A percentile compares a stretch with the other conserved stretches of the same genome.
These are phyloP conservation scores for Colletotrichum musae DNA, from an alignment of 2,329 filamentous ascomycete genomes.

Conservation along the genomic window DNA sequence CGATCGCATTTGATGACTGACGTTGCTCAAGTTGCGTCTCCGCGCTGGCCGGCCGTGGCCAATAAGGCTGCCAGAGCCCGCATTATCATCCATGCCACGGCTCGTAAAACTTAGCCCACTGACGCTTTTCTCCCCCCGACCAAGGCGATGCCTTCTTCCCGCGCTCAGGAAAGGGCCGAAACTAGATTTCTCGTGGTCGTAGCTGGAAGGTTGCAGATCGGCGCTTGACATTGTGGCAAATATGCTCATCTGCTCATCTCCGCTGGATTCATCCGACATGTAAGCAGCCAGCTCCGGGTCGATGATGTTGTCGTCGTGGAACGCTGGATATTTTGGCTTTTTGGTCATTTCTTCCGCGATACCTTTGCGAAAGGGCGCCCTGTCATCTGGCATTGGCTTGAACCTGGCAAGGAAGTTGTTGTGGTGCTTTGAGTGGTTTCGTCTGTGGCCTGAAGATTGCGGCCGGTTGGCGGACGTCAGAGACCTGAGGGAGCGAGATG, in stretches of 20 bases:
- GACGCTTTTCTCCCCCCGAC: conserved; percentile 82
- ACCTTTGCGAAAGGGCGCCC: conserved; percentile 88
- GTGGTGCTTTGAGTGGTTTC: conserved; percentile 81
- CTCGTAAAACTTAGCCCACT: conserved; percentile 78
- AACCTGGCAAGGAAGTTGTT: conserved; percentile 86
- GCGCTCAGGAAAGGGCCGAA: conserved; percentile 81
- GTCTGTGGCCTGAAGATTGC: conserved; percentile 84
- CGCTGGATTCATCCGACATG: conserved; percentile 95
- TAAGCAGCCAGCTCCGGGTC: conserved; percentile 96
- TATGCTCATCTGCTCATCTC: conserved; percentile 91
- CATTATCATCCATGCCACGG: conserved; percentile 78
- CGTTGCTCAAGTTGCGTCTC: conserved; percentile 86
- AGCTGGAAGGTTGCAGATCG: conserved; percentile 74
- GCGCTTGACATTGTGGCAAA: conserved; percentile 81
- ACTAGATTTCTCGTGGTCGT: conserved; percentile 81
- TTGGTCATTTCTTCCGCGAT: conserved; percentile 75
- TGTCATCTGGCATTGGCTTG: conserved; percentile 80
- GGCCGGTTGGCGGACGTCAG: conserved; percentile 74
- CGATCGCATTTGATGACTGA: conserved; percentile 82
- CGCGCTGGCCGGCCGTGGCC: conserved; percentile 74
- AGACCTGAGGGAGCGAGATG: conserved; percentile 89
- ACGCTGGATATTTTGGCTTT: conserved; percentile 84
- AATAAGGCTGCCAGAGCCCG: conserved; percentile 69
- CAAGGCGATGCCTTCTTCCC: conserved; percentile 80
- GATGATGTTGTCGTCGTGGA: conserved; percentile 98